Evolutionary conservation across 148 eudicot genomes (phyloP), one percentile per base, ranked within the genome.

Genomic region (Chenopodium quinoa): DNA sequence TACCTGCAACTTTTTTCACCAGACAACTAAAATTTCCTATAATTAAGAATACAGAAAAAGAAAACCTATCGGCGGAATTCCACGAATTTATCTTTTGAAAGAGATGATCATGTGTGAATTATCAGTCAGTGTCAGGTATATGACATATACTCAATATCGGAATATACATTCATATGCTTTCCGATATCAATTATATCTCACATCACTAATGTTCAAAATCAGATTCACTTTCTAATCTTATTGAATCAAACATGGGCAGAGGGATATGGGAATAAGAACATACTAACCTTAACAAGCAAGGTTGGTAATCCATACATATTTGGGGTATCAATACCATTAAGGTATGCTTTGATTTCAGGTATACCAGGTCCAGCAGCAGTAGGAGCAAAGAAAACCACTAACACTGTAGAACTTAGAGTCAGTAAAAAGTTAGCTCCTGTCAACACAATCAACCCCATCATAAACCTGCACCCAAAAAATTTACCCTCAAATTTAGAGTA

Each of bases 361-460:
- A 92, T 92, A 12, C 98, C 98, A 73, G 98, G 98, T 70, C 98
- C 98, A 72, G 98, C 98, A 7, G 96, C 98, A 31, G 96, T 92
- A 48, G 98, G 98, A 75, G 98, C 98, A 68, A 94, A 94, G 34
- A 81, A 90, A 29, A 92, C 93, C 34, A 93, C 92, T 16, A 94
- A 86, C 81, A 89, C 73, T 46, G 98, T 86, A 34, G 98, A 91
- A 17, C 88, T 85, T 75, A 89, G 81, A 50, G 98, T 91, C 74
- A 92, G 80, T 70, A 88, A 34, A 72, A 94, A 90, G 80, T 94
- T 94, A 20, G 82, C 87, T 71, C 85, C 93, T 31, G 94, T 84
- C 77, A 94, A 76, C 54, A 17, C 86, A 32, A 88, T 10, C 80
- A 92, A 87, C 29, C 98, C 98, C 87, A 65, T 80, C n/a, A 89